Evolutionary conservation across 2,329 filamentous ascomycete species (phyloP).

Genomic region (Pseudocercospora pini-densiflorae): DNA sequence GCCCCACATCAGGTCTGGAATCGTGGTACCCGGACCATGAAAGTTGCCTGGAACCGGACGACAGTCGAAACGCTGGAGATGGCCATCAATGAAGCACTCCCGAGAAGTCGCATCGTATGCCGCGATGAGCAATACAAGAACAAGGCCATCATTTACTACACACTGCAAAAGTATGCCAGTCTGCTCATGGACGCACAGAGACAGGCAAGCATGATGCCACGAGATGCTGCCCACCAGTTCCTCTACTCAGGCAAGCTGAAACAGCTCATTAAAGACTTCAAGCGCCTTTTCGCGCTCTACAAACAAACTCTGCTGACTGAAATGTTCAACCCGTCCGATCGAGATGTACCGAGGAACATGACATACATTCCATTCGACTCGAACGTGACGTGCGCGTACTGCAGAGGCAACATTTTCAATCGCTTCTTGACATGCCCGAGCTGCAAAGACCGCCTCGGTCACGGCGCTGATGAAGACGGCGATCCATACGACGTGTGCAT

Average conservation of each 20-base stretch:
- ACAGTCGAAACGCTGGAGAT: constrained; percentile 89
- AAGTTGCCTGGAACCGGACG: constrained; percentile 96
- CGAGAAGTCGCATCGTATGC: constrained; percentile 87
- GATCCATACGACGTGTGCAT: constrained; percentile 96
- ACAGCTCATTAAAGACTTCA: constrained; percentile 82
- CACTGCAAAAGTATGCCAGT: constrained; percentile 75
- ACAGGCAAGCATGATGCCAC: constrained; percentile 46
- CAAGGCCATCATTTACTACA: constrained; percentile 92
- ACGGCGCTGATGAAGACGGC: constrained; percentile 65
- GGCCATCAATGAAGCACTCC: constrained; percentile 83
- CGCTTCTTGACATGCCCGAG: constrained; percentile 89
- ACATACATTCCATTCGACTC: constrained; percentile 85
- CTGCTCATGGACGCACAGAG: constrained; percentile 63
- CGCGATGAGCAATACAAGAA: constrained; percentile 99
- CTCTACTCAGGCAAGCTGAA: constrained; percentile 59
- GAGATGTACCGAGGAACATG: constrained; percentile 66
- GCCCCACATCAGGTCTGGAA: constrained; percentile 99
- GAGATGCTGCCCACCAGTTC: constrained; percentile 35
- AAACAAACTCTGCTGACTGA: constrained; percentile 82
- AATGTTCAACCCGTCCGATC: constrained; percentile 70
- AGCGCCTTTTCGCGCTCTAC: constrained; percentile 76
- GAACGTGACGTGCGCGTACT: constrained; percentile 94
- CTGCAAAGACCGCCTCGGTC: constrained; percentile 70
- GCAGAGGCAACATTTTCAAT: constrained; percentile 95
- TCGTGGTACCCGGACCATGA: constrained; percentile 91